Base-by-base conservation (phyloP, 805 yeast species). In the Jamesozyma jinghongensis region DNA sequence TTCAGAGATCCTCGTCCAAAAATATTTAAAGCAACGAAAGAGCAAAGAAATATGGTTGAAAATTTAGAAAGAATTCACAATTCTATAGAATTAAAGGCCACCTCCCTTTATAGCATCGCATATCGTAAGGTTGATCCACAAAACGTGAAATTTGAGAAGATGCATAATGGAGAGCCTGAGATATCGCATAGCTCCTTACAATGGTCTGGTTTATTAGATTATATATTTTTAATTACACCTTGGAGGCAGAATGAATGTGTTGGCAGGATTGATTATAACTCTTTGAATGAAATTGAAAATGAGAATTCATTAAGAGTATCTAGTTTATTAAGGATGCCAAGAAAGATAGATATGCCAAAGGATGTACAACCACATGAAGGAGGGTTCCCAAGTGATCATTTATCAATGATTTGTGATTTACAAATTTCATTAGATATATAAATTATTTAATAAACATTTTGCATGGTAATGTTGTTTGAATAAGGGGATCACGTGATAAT, bases 151-250 rank as follows among this genome's bases (percentile, higher is more conserved):
- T 40, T 66, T 4, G 79, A 78, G 46, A 76, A 77, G 44, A 77
- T 71, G 26, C 61, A 75, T 39, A 32, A 36, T 40, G 69, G 74
- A 39, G 97, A 90, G 57, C 96, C 97, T 0, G 67, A 68, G 37
- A 82, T 85, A 47, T 85, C 96, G 1, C 88, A 88, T 54, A 87
- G 96, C 95, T 92, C 95, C 0, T 80, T 80, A 51, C 57, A 81
- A 0, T 88, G 95, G 94, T 69, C 85, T 38, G 97, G 95, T 0
- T 64, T 86, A 27, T 61, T 90, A 34, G 97, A 90, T 55, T 90
- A 90, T 56, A 79, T 88, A 8, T 81, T 85, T 46, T 69, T 79
- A 5, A 56, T 85, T 14, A 66, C 69, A 22, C 59, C 61, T 0
- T 78, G 85, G 84, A 59, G 64, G 36, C 1, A 43, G 1, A 5